phyloP scores from a whole-genome alignment of 352 stramenopile genomes.

The Globisporangium solare region DNA sequence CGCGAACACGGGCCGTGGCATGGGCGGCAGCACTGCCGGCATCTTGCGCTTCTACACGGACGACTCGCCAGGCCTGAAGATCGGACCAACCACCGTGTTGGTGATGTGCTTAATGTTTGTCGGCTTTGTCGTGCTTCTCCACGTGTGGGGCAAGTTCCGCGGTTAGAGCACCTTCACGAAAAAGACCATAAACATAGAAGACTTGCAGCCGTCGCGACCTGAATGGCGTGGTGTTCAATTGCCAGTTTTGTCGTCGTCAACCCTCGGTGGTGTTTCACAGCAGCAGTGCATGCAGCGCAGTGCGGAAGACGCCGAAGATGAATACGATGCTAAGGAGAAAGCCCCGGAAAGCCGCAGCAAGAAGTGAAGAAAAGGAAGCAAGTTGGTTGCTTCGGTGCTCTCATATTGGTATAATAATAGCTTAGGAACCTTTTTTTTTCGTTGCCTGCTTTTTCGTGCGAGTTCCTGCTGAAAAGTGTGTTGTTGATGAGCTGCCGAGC shows the following conservation, averaged over 20 bases:
- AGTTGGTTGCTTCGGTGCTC: slow-evolving; percentile 7
- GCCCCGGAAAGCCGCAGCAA: slow-evolving; percentile 8
- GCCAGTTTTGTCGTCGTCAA: too few species aligned
- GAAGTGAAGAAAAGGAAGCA: slow-evolving; percentile 5
- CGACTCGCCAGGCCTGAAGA: slow-evolving; percentile 94
- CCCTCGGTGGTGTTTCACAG: too few species aligned
- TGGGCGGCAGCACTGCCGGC: slow-evolving; percentile 83
- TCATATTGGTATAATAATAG: slow-evolving; percentile 35
- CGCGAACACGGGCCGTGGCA: slow-evolving; percentile 76
- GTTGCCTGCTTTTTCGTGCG: neutral
- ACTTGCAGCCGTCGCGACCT: slow-evolving; percentile 2
- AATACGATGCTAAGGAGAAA: slow-evolving; percentile 10
- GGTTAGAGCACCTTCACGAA: slow-evolving; percentile 31
- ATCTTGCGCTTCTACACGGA: slow-evolving; percentile 98
- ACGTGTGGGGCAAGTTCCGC: slow-evolving; percentile 97
- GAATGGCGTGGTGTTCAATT: neutral
- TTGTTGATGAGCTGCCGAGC: slow-evolving; percentile 1
- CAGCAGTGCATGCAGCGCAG: too few species aligned
- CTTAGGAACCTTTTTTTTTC: slow-evolving; percentile 20
- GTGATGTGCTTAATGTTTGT: slow-evolving; percentile 95
- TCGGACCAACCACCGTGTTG: slow-evolving; percentile 94
- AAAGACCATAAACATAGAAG: slow-evolving; percentile 3
- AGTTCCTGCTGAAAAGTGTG: neutral
- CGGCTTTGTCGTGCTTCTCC: slow-evolving; percentile 94
- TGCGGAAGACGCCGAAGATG: neutral